These are phyloP conservation scores for Haematococcus lacustris DNA, from an alignment of 139 green algal genomes.

Conservation along the genomic window DNA sequence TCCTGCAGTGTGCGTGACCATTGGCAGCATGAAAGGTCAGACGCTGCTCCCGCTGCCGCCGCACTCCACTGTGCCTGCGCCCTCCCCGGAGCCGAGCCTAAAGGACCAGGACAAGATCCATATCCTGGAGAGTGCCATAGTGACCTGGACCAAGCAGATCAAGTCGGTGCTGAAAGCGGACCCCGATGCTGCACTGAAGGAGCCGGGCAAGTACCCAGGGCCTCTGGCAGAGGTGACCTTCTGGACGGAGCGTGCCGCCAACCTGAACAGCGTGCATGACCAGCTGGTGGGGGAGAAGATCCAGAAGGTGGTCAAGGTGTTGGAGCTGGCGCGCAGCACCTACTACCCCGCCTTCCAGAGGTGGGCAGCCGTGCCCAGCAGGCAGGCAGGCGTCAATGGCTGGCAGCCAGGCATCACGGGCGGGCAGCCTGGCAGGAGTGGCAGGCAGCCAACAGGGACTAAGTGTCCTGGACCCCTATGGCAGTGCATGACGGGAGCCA, in stretches of 20 bases:
- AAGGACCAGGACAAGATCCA: conserved; percentile 79
- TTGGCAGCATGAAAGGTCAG: conserved; percentile 78
- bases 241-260: conserved; percentile 69
- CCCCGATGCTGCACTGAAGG: conserved; percentile 54
- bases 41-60: conserved; percentile 79
- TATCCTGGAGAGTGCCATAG: conserved; percentile 74
- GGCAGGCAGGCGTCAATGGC: too few species aligned
- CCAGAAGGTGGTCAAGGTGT: conserved; percentile 62
- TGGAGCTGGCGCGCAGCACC: conserved; percentile 68
- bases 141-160: conserved; percentile 88
- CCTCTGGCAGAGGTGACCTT: conserved; percentile 82
- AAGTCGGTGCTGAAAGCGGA: conserved; percentile 83
- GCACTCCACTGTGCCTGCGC: conserved; percentile 22
- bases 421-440: too few species aligned
- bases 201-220: conserved; percentile 26
- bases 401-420: too few species aligned
- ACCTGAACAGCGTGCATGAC: conserved; percentile 77
- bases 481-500: too few species aligned
- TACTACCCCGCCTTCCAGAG: conserved; percentile 74
- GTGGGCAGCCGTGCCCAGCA: too few species aligned
- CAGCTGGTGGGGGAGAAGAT: conserved; percentile 67
- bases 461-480: too few species aligned
- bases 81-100: conserved; percentile 23
- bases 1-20: conserved; percentile 67
- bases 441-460: too few species aligned